Evolutionary conservation across 495 filamentous ascomycete species (phyloP).

Genomic region (Pyrenula aspistea): DNA sequence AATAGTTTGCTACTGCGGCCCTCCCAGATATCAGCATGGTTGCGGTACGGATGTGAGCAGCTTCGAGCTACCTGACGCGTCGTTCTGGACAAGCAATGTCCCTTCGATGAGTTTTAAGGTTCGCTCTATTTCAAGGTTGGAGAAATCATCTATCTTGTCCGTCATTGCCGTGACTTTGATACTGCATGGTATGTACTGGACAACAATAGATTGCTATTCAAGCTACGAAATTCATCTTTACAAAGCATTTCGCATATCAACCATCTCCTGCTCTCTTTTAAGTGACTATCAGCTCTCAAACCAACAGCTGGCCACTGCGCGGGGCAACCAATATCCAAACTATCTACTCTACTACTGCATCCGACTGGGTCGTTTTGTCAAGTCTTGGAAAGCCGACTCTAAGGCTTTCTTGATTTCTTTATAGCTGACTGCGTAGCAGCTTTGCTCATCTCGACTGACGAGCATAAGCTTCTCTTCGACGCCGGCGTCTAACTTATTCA

Average conservation of each 20-base stretch:
- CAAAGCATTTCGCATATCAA: neutral
- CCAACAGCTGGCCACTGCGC: neutral
- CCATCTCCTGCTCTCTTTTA: neutral
- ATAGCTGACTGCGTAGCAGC: slow-evolving; percentile 73
- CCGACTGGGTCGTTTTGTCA: slow-evolving; percentile 45
- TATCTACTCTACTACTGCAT: slow-evolving; percentile 30
- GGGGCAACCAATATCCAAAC: neutral
- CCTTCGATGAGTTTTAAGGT: too few species aligned
- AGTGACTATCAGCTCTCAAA: neutral
- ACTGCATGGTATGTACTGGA: neutral
- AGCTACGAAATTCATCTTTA: neutral
- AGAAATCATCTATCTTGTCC: too few species aligned
- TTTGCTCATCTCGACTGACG: slow-evolving; percentile 81
- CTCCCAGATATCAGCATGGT: too few species aligned
- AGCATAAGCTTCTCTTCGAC: slow-evolving; percentile 74
- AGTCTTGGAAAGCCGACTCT: slow-evolving; percentile 66
- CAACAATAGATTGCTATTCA: neutral
- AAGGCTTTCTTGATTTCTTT: slow-evolving; percentile 74
- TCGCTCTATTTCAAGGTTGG: too few species aligned
- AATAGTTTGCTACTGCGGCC: too few species aligned
- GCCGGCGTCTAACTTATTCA: slow-evolving; percentile 90
- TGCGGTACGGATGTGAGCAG: too few species aligned
- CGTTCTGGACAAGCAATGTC: too few species aligned
- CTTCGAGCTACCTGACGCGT: too few species aligned
- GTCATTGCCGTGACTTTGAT: too few species aligned